phyloP scores from a whole-genome alignment of 306 rosid species.

The Purshia tridentata region DNA sequence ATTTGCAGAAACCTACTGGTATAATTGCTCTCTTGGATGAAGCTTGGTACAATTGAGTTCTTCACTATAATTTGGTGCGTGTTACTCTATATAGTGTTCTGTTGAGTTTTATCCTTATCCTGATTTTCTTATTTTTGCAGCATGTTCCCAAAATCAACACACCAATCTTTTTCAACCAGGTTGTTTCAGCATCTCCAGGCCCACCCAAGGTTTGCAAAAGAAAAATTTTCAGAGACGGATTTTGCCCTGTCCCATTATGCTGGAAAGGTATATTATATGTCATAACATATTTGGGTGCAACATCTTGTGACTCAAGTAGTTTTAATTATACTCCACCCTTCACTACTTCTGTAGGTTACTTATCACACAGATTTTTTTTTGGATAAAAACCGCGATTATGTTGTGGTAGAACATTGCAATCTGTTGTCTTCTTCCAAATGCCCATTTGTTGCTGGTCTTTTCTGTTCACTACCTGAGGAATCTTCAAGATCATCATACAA shows the following conservation, averaged over 20 bases:
- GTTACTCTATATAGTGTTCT: constrained; percentile 24
- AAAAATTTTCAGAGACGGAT: constrained; percentile 91
- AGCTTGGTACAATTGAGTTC: constrained; percentile 83
- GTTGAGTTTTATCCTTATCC: constrained; percentile 40
- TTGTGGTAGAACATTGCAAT: constrained; percentile 90
- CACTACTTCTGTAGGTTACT: constrained; percentile 63
- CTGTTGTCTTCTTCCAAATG: constrained; percentile 81
- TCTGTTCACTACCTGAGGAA: constrained; percentile 66
- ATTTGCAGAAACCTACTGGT: constrained; percentile 95
- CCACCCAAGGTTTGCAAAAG: constrained; percentile 79
- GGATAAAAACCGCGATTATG: constrained; percentile 97
- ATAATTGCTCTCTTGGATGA: constrained; percentile 88
- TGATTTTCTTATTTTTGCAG: constrained; percentile 59
- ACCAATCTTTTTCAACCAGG: constrained; percentile 86
- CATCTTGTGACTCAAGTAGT: constrained; percentile 9
- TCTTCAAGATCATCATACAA: constrained; percentile 91
- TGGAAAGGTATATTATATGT: constrained; percentile 70
- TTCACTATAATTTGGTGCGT: constrained; percentile 49
- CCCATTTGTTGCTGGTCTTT: constrained; percentile 73
- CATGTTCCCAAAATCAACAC: constrained; percentile 95
- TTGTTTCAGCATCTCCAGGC: constrained; percentile 77
- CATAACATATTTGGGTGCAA: constrained; percentile 12
- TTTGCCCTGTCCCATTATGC: constrained; percentile 92
- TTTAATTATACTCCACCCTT: constrained; percentile 15
- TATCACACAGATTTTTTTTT: constrained; percentile 86